Evolutionary conservation across 1,284 basidiomycete genomes (phyloP), one percentile per base, ranked within the genome.

Genomic region (Vanrija sp.): DNA sequence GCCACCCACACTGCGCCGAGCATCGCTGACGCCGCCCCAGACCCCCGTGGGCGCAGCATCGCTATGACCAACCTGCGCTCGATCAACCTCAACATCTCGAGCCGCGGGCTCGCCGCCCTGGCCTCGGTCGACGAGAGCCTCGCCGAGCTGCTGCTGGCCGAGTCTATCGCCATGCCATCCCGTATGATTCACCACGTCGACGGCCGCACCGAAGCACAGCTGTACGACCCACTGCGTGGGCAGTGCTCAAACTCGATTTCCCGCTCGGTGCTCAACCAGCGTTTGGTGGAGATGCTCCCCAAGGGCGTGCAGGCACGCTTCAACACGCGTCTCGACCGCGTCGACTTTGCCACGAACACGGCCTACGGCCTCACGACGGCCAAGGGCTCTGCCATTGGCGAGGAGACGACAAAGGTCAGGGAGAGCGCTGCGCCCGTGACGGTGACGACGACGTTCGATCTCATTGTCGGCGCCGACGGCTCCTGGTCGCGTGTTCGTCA

Each of bases 241-340:
- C 88, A 95, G 87, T 88, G 84, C 72, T 95, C 96, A 75, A 92
- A 95, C 78, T 95, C 92, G 45, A 90, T 97, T 67, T 88, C 92
- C 75, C 85, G 94, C 58, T 84, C 86, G 14, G 81, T 92, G 62
- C 83, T 98, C 45, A 97, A 96, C 72, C 85, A 89, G 73, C 83
- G 85, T 46, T 80, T 98, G n/a, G 80, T 97, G 55, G 78, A 84
- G 49, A 77, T 80, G 53, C 80, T 85, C 49, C 82, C 83, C 29
- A 28, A 46, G 3, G 84, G 82, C 64, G 82, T 96, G 65, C 80
- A 79, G 49, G 75, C 88, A 18, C 85, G 84, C 71, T 97, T 96
- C 79, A 81, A 86, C 61, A 86, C 89, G 69, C 94, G 91, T 78
- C 82, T 95, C 56, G 80, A 86, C 63, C 83, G 89, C 68, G 88